Base-by-base conservation (phyloP, 495 filamentous ascomycete genomes). In the Lasiosphaeria ovina region DNA sequence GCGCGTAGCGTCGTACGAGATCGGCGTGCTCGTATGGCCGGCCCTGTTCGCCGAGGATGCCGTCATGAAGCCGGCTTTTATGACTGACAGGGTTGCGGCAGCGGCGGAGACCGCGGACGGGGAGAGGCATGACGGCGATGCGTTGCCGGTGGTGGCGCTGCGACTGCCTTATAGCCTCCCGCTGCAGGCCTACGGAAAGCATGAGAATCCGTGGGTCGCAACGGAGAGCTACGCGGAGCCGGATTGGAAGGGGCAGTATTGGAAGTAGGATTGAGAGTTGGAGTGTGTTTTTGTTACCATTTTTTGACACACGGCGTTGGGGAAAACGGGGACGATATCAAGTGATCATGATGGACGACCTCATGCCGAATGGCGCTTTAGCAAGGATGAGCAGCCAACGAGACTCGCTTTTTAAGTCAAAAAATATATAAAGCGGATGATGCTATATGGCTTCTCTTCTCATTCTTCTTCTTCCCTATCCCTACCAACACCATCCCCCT, bases 111-210 rank as follows among this genome's bases (percentile, higher is more conserved):
- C 55, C 40, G 38, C 34, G 3, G 42, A 63, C 35, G 57, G 56
- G 2, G 49, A 48, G 2, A 51, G 33, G 33, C 31, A 36, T 11
- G 35, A 59, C 59, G 36, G 66, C 14, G 14, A n/a, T 51, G 3
- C 34, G 36, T 63, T 67, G 55, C 64, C 67, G 16, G 63, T 80
- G 0, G 83, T 95, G 16, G 89, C 88, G 0, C 77, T 93, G 44
- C 79, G 92, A 10, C 87, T 96, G 81, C 89, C 93, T 33, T 97
- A 97, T 75, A 86, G 86, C 69, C 74, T 96, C 3, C 93, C 93
- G 0, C 71, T 95, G 24, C 79, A 82, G 35, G 77, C 75, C 31
- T 96, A 96, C 66, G 74, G 59, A 0, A 52, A 69, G 6, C 71
- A 73, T 5, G 90, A 96, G 61, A 76, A 78, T 33, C 92, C 92